Evolutionary conservation across 306 rosid species (phyloP).

Genomic region (Cucurbita argyrosperma): DNA sequence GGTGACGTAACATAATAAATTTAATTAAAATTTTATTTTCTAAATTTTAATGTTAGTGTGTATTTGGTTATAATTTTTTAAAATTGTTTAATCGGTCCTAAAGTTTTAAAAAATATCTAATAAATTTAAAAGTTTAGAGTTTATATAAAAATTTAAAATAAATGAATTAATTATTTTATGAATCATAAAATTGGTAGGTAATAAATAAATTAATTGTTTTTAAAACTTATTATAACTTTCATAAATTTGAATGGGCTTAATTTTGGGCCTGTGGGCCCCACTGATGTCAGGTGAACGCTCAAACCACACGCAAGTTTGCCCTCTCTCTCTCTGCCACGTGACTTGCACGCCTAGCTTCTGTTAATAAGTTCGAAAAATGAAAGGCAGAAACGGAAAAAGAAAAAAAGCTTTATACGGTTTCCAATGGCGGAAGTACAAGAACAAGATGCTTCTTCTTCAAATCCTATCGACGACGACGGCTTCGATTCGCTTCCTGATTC

Average conservation of each 20-base stretch:
- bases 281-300: slow-evolving; percentile 3
- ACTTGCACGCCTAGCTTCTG: neutral
- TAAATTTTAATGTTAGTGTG: too few relatives aligned
- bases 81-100: too few relatives aligned
- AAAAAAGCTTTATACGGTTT: too few relatives aligned
- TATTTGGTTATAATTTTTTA: too few relatives aligned
- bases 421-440: neutral
- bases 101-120: too few relatives aligned
- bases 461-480: neutral
- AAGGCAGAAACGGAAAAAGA: neutral
- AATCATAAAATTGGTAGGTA: too few relatives aligned
- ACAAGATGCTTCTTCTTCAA: neutral
- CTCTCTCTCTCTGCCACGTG: neutral
- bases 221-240: too few relatives aligned
- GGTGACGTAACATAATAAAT: accelerated
- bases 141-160: too few relatives aligned
- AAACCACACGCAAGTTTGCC: neutral
- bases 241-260: neutral
- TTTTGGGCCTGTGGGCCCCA: neutral
- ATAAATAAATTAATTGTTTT: too few relatives aligned
- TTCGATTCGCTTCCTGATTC: slow-evolving; percentile 34
- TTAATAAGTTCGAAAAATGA: neutral
- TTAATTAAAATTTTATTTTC: too few relatives aligned
- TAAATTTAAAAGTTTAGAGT: too few relatives aligned
- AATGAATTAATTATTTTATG: too few relatives aligned